Base-by-base conservation (phyloP, 768 basidiomycete genomes). In the Phylloporus arenicola region DNA sequence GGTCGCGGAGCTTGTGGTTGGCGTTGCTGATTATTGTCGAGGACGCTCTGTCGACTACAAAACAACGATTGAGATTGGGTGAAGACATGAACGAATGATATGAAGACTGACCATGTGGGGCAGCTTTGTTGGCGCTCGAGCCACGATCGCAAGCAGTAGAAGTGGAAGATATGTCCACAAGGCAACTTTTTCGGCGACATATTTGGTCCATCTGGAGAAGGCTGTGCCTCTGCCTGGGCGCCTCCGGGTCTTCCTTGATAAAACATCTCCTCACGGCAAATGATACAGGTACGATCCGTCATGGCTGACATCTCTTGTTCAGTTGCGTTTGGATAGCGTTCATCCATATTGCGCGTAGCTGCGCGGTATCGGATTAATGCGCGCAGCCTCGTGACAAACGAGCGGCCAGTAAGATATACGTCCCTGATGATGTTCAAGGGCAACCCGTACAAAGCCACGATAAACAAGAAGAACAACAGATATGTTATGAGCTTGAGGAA, bases 91-190 rank as follows among this genome's bases (percentile, higher is more conserved):
- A 38, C 29, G 4, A 27, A 14, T 16, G 13, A 40, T 43, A 51
- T 50, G 19, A 30, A 68, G 17, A 10, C 85, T 68, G 44, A 95
- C 95, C 95, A 99, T 37, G 96, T 99, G 2, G 96, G 96, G 67
- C 96, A 99, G 59, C 90, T 98, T 68, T 98, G 96, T 67, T 99
- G 96, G 39, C 96, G 80, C 68, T 99, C 96, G 24, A 99, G 78
- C 96, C 96, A 99, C 19, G 92, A 94, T 35, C 92, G 80, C 55
- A 99, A 78, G 68, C 96, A 99, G 62, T 97, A 84, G 67, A 97
- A 95, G 70, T 99, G 96, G 73, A 99, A 99, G 38, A 96, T 84
- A 67, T 99, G 96, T 1, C 94, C 94, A 70, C 96, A 99, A 9
- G 88, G 91, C 20, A 99, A 74, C 64, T 92, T 94, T 73, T 99